Conservation (phyloP, 2,329 filamentous ascomycete genomes). For the Mycogone perniciosa region DNA sequence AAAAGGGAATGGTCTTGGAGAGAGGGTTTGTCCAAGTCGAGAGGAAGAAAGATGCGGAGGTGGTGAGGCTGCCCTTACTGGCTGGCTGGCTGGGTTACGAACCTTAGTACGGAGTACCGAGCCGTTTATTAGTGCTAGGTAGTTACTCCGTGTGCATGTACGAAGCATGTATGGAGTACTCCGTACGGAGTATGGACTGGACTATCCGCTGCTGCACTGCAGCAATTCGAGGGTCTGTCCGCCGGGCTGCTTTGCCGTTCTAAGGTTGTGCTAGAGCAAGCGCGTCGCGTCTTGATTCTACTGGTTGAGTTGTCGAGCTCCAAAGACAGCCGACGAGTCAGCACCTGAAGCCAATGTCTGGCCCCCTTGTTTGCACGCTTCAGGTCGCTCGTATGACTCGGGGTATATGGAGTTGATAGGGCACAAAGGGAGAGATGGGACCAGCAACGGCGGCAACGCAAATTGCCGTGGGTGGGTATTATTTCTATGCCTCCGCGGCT, state of each 20-base stretch:
- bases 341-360: conserved; percentile 13
- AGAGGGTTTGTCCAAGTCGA: not conserved
- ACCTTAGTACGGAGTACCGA: too few relatives aligned
- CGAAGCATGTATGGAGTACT: too few relatives aligned
- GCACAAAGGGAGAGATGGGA: conserved; percentile 2
- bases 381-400: not conserved
- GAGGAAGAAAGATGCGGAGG: conserved; percentile 7
- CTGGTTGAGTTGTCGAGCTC: conserved; percentile 20
- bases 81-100: not conserved
- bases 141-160: too few relatives aligned
- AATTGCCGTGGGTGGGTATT: not conserved
- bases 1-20: not conserved
- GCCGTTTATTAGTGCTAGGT: not conserved
- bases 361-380: not conserved
- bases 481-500: too few relatives aligned
- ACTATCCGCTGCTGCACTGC: not conserved
- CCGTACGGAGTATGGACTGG: not conserved
- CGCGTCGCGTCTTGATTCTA: conserved; percentile 30
- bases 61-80: conserved; percentile 3
- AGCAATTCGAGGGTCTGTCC: not conserved
- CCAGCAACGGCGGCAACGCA: not conserved
- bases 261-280: conserved; percentile 26
- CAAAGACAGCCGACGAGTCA: conserved; percentile 23
- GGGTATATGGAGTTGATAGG: conserved; percentile 3
- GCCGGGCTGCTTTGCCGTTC: not conserved